Evolutionary conservation across 352 stramenopile species (phyloP).

Genomic region (Globisporangium acanthophoron): DNA sequence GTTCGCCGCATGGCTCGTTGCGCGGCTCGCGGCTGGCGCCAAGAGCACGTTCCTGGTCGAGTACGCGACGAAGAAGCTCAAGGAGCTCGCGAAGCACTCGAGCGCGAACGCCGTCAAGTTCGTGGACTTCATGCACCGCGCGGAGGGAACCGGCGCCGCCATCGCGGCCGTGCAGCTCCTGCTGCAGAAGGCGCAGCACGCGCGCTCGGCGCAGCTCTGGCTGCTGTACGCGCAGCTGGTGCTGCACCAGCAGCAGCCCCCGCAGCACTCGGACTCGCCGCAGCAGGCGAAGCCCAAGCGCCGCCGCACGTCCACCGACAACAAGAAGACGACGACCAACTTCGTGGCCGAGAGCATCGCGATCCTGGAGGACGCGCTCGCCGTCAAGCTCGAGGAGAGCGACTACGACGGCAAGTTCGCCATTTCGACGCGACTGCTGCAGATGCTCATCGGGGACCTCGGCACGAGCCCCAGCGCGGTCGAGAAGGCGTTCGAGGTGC

Average conservation of each 20-base stretch:
- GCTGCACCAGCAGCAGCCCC: slow-evolving; percentile 27
- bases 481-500: slow-evolving; percentile 41
- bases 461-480: slow-evolving; percentile 19
- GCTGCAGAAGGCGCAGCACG: slow-evolving; percentile 26
- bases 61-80: slow-evolving; percentile 50
- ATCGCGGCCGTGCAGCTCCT: slow-evolving; percentile 38
- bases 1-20: slow-evolving; percentile 62
- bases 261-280: slow-evolving; percentile 9
- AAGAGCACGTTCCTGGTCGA: slow-evolving; percentile 44
- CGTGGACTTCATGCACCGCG: slow-evolving; percentile 72
- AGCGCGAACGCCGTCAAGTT: slow-evolving; percentile 39
- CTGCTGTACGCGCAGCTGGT: slow-evolving; percentile 70
- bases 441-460: slow-evolving; percentile 39
- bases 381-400: slow-evolving; percentile 23
- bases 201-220: slow-evolving; percentile 43
- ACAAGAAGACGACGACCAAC: slow-evolving; percentile 8
- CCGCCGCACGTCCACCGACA: slow-evolving; percentile 34
- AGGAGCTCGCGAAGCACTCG: slow-evolving; percentile 29
- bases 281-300: slow-evolving; percentile 35
- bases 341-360: slow-evolving; percentile 27
- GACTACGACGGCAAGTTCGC: slow-evolving; percentile 43
- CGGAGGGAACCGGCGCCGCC: slow-evolving; percentile 39
- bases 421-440: slow-evolving; percentile 43
- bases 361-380: slow-evolving; percentile 45
- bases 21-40: slow-evolving; percentile 32